Base-by-base conservation (phyloP, 2,329 filamentous ascomycete genomes). In the Botrytis galanthina region DNA sequence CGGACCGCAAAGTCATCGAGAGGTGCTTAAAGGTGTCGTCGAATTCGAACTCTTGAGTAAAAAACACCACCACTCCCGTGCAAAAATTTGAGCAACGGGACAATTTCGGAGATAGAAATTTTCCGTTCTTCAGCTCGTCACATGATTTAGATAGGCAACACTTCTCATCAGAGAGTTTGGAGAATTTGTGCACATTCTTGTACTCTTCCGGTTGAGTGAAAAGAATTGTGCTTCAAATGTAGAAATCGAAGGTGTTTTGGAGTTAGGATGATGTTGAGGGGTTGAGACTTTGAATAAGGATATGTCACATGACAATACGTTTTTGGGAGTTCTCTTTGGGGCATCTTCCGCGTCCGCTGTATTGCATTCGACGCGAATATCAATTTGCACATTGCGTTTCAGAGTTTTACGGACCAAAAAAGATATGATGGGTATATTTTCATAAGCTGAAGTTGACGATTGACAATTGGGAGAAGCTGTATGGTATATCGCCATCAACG, bases 221-320 rank as follows among this genome's bases (percentile, higher is more conserved):
- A 14, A n/a, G 0, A 0, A n/a, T n/a, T n/a, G 2, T 12, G 20
- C 14, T 51, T 12, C 22, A 26, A 16, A 14, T 16, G 10, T 14
- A 9, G 4, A 51, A 7, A 16, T 6, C 4, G 10, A 14, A 51
- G 26, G 5, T 8, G 26, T 12, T 54, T 16, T 4, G 26, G 5
- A 54, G 48, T n/a, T n/a, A 7, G 48, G 5, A n/a, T n/a, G 3
- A n/a, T 54, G 0, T 14, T 54, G 12, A 54, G 10, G 48, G 0
- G 5, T n/a, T 54, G 3, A 26, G 5, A 54, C 48, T n/a, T n/a
- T 54, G 26, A 2, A n/a, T 54, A 2, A 3, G 26, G 3, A 54
- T 3, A 16, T 16, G 48, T 54, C 48, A n/a, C 48, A 54, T 54
- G 48, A 54, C 26, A 7, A 1, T n/a, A 4, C 26, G 48, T 26